Evolutionary conservation across 2,329 filamentous ascomycete species (phyloP), one percentile per base, ranked within the genome.

Genomic region (Phialophora macrospora): DNA sequence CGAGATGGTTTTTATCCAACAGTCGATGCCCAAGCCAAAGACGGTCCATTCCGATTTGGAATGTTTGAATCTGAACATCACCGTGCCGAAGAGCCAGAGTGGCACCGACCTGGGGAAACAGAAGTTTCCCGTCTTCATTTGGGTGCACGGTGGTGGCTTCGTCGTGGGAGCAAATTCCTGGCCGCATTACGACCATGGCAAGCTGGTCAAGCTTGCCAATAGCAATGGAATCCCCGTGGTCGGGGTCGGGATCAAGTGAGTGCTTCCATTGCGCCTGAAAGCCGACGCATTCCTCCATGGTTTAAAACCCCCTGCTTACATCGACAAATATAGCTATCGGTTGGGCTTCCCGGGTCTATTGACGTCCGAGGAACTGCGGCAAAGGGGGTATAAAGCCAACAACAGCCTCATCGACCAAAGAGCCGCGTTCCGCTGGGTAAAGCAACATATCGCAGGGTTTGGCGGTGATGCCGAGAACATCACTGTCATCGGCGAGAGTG

Each of bases 131-230:
- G 79, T 83, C 7, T 80, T 84, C 72, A 70, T 87, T 3, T 88
- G 85, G 73, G 84, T 81, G 68, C 85, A 87, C 69, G 85, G 85
- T 3, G 85, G 85, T 0, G 85, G 84, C 3, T 87, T 84, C 83
- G 83, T 86, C 1, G 69, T 86, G 44, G 85, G 84, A 2, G 81
- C 81, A 3, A 82, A 80, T 49, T 83, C 79, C 51, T 86, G 82
- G 77, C 84, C 83, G 0, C 81, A 85, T 44, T 84, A 82, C 68
- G 80, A 85, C 66, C 73, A 80, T 22, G 74, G 74, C 4, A 73
- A 78, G 0, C 66, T 86, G 4, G 81, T 84, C 3, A 77, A 78
- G 66, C 69, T 83, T 4, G 81, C 81, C 0, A 72, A 74, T 0
- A 77, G 80, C 14, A 77, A 77, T 20, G 79, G 77, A 0, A 75